phyloP scores from a whole-genome alignment of 108 stramenopile species.

The Fragilariopsis cylindrus region DNA sequence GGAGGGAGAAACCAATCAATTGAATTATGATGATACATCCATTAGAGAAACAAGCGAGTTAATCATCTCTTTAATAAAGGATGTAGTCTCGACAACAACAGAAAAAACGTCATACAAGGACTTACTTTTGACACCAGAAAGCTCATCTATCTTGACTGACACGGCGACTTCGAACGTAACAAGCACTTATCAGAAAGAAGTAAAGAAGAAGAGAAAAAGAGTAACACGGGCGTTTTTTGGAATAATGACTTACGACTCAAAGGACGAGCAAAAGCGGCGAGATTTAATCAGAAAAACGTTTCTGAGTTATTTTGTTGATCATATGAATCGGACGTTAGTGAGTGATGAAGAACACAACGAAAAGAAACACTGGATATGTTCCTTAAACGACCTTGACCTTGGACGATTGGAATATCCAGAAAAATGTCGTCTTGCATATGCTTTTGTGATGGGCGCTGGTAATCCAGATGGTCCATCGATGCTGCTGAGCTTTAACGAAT shows the following conservation, averaged over 20 bases:
- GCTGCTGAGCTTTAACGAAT: slow-evolving; percentile 20
- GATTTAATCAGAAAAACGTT: slow-evolving; percentile 24
- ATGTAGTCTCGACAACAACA: too few relatives aligned
- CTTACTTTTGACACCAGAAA: too few relatives aligned
- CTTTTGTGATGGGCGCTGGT: slow-evolving; percentile 37
- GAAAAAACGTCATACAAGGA: too few relatives aligned
- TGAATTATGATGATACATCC: too few relatives aligned
- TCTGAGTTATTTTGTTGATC: slow-evolving; percentile 21
- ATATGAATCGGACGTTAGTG: slow-evolving; percentile 14
- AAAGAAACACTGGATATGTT: slow-evolving; percentile 21
- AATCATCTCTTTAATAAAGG: too few relatives aligned
- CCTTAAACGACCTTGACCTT: slow-evolving; percentile 2
- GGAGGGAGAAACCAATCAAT: too few relatives aligned
- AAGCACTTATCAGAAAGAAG: background rate
- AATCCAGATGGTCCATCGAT: slow-evolving; percentile 28
- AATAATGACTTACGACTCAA: slow-evolving; percentile 30
- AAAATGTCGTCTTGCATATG: slow-evolving; percentile 34
- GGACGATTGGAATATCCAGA: slow-evolving; percentile 6
- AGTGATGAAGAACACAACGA: slow-evolving; percentile 10
- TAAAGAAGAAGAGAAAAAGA: slow-evolving; percentile 1
- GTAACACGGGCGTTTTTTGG: slow-evolving; percentile 12
- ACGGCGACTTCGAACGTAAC: too few relatives aligned
- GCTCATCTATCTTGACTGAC: too few relatives aligned
- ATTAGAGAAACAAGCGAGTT: too few relatives aligned
- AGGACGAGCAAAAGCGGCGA: slow-evolving; percentile 18